Percentiles rank a stretch among this genome's conserved stretches.
Conservation (phyloP, 2,329 filamentous ascomycete genomes). For the Fusarium concolor region DNA sequence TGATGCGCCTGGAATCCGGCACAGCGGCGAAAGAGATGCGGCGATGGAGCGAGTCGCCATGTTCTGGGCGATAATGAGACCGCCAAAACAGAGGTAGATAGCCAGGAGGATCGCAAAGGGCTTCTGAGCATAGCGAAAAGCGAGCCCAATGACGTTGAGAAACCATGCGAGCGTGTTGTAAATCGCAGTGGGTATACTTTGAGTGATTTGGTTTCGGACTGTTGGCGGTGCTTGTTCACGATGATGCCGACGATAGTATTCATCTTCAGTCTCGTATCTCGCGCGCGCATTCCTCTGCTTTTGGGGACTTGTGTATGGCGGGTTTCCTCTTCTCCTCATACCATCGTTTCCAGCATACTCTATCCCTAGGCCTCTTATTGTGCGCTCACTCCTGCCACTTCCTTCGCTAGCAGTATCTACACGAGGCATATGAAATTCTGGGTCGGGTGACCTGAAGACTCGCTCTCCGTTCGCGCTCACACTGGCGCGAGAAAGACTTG, state of each 20-base stretch:
- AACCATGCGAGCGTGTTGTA: slow-evolving; percentile 61
- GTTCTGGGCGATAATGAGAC: slow-evolving; percentile 69
- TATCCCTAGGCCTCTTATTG: slow-evolving; percentile 46
- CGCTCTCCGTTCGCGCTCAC: slow-evolving; percentile 42
- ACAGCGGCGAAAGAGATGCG: slow-evolving; percentile 74
- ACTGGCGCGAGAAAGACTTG: slow-evolving; percentile 59
- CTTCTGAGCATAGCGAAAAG: slow-evolving; percentile 72
- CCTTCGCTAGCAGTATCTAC: slow-evolving; percentile 56
- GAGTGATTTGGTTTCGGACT: slow-evolving; percentile 49
- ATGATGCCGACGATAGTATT: slow-evolving; percentile 23
- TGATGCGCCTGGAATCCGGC: slow-evolving; percentile 73
- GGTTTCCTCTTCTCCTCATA: slow-evolving; percentile 45
- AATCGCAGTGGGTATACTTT: slow-evolving; percentile 53
- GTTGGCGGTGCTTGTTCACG: slow-evolving; percentile 23
- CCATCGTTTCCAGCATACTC: slow-evolving; percentile 39
- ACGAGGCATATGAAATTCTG: slow-evolving; percentile 66
- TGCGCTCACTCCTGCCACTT: slow-evolving; percentile 51
- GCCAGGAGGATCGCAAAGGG: slow-evolving; percentile 72
- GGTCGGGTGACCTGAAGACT: slow-evolving; percentile 57
- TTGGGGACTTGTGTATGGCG: slow-evolving; percentile 37
- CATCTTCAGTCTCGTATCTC: slow-evolving; percentile 34
- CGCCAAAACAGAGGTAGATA: slow-evolving; percentile 69
- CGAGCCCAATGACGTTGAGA: slow-evolving; percentile 66
- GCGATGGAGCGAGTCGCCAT: slow-evolving; percentile 71
- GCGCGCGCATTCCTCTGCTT: slow-evolving; percentile 40